These are phyloP conservation scores for Trichoderma semiorbis DNA, from an alignment of 2,329 filamentous ascomycete genomes.

Conservation along the genomic window DNA sequence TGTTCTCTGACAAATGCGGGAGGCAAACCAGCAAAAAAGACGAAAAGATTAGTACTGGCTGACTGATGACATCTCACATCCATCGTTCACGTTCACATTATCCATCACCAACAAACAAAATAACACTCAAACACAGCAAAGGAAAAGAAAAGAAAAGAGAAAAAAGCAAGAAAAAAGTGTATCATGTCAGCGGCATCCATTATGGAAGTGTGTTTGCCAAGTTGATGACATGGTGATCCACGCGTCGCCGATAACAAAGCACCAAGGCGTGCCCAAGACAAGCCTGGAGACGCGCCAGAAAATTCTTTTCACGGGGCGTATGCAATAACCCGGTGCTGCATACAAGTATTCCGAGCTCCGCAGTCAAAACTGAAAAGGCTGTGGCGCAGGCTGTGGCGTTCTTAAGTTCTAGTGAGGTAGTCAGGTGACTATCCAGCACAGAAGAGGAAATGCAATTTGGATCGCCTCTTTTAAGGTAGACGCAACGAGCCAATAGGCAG, in stretches of 20 bases:
- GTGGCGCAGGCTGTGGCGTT: background rate
- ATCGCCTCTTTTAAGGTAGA: background rate
- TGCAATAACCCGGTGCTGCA: background rate
- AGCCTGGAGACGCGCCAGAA: conserved; percentile 1
- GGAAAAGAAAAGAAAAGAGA: background rate
- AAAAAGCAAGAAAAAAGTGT: background rate
- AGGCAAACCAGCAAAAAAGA: background rate
- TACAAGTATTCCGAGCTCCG: too few species aligned
- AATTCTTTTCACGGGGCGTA: background rate
- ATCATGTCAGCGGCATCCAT: background rate
- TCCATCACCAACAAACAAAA: background rate
- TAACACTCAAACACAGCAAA: background rate
- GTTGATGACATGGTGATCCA: conserved; percentile 9
- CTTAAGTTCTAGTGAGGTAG: background rate
- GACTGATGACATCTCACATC: background rate
- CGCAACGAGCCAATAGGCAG: background rate
- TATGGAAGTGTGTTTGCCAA: background rate
- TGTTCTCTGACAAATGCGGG: background rate
- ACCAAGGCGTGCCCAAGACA: conserved; percentile 3
- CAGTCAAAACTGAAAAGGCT: background rate
- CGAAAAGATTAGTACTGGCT: background rate
- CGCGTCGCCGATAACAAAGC: conserved; percentile 13
- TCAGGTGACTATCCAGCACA: background rate
- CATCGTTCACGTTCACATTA: background rate
- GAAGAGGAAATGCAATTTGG: background rate